phyloP scores from a whole-genome alignment of 2,329 filamentous ascomycete genomes.

The Exserohilum turcica region DNA sequence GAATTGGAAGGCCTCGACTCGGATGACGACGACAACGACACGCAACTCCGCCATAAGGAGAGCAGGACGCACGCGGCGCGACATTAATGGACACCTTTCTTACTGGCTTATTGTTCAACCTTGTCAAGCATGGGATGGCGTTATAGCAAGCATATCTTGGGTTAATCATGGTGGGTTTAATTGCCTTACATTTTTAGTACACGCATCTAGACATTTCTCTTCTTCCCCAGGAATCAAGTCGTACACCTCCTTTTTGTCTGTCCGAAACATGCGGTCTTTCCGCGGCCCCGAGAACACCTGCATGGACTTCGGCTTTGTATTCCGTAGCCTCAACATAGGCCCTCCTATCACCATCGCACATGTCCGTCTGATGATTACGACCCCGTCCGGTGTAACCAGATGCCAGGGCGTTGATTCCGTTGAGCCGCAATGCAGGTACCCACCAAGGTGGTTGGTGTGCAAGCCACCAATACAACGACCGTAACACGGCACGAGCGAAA shows the following conservation, averaged over 20 bases:
- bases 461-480: constrained; percentile 21
- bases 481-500: constrained; percentile 17
- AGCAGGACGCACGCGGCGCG: constrained; percentile 21
- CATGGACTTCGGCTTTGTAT: neutral
- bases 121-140: neutral
- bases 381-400: neutral
- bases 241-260: neutral
- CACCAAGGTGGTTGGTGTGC: neutral
- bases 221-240: neutral
- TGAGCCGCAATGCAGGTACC: constrained; percentile 15
- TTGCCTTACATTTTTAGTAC: neutral
- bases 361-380: constrained; percentile 1
- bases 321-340: neutral
- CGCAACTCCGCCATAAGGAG: constrained; percentile 30
- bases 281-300: neutral
- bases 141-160: neutral
- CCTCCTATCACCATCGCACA: neutral
- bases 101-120: neutral
- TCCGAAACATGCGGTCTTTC: neutral
- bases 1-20: constrained; percentile 90
- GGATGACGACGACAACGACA: constrained; percentile 72
- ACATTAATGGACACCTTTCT: constrained; percentile 12
- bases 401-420: constrained; percentile 13
- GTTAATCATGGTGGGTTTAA: neutral
- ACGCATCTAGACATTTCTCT: neutral